phyloP scores from a whole-genome alignment of 495 filamentous ascomycete species.

The Penicillium steckii region DNA sequence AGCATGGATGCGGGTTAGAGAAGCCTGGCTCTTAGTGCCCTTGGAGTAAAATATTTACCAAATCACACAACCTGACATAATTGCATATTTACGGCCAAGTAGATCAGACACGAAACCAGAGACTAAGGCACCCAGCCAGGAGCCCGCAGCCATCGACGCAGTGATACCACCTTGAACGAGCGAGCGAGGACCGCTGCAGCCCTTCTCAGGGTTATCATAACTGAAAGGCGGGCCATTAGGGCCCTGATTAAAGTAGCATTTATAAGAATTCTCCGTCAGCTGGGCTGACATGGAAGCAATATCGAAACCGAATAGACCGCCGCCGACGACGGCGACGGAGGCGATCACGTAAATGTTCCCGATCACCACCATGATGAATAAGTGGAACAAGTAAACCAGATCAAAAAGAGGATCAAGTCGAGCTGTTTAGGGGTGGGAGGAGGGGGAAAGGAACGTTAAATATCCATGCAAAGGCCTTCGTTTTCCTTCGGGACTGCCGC shows the following conservation, averaged over 20 bases:
- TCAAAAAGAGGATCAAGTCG: neutral
- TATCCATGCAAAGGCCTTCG: neutral
- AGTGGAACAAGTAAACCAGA: neutral
- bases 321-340: constrained; percentile 73
- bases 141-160: constrained; percentile 72
- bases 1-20: no score
- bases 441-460: neutral
- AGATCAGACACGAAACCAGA: constrained; percentile 68
- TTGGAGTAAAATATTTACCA: constrained; percentile 46
- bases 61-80: constrained; percentile 61
- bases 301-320: constrained; percentile 80
- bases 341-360: constrained; percentile 71
- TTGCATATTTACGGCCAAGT: constrained; percentile 64
- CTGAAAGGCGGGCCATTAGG: constrained; percentile 18
- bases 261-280: constrained; percentile 55
- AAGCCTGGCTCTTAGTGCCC: no score
- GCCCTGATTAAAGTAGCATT: constrained; percentile 63
- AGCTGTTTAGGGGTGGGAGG: neutral
- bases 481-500: neutral
- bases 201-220: constrained; percentile 10
- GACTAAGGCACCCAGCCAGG: constrained; percentile 67
- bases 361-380: constrained; percentile 3
- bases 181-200: constrained; percentile 49
- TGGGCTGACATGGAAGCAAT: constrained; percentile 82
- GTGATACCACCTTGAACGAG: constrained; percentile 59